Evolutionary conservation across 2,329 filamentous ascomycete genomes (phyloP).

Genomic region (Phyllosticta ampelicida): DNA sequence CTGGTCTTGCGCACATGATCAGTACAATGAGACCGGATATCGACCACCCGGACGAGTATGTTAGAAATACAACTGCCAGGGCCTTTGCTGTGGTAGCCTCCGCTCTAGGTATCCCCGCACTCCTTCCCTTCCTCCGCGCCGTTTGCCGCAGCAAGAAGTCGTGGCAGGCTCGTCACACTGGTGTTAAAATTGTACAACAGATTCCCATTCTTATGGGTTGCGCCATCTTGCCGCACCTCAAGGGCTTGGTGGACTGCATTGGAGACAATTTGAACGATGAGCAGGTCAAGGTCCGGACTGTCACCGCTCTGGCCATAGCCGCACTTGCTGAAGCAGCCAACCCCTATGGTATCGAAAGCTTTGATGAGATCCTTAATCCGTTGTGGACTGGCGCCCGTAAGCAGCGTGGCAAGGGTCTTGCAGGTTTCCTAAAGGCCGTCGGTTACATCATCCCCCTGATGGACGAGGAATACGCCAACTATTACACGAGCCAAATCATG

Average conservation of each 20-base stretch:
- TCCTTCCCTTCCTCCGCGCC: constrained; percentile 87
- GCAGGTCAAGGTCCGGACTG: constrained; percentile 93
- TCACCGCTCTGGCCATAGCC: constrained; percentile 88
- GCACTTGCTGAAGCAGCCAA: constrained; percentile 93
- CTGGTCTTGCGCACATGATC: constrained; percentile 96
- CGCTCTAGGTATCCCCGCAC: constrained; percentile 85
- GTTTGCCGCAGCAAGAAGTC: constrained; percentile 98
- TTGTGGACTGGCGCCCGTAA: constrained; percentile 94
- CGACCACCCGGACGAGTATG: constrained; percentile 96
- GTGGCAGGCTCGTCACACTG: constrained; percentile 95
- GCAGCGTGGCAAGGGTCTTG: constrained; percentile 90
- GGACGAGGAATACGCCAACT: constrained; percentile 99
- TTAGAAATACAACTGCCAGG: constrained; percentile 91
- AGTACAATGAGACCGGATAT: constrained; percentile 99
- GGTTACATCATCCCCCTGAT: constrained; percentile 97
- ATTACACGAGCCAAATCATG: constrained; percentile 98
- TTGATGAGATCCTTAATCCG: constrained; percentile 94
- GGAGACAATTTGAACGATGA: constrained; percentile 93
- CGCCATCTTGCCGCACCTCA: constrained; percentile 87
- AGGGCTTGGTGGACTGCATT: constrained; percentile 93
- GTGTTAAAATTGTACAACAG: constrained; percentile 98
- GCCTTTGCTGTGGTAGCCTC: constrained; percentile 97
- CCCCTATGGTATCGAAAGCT: constrained; percentile 97
- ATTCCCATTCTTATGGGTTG: constrained; percentile 99
- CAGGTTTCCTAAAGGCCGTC: constrained; percentile 92